A percentile compares a stretch with the other conserved stretches of the same genome.
Evolutionary conservation across 139 green algal genomes (phyloP).

Genomic region (Chlorella sorokiniana): DNA sequence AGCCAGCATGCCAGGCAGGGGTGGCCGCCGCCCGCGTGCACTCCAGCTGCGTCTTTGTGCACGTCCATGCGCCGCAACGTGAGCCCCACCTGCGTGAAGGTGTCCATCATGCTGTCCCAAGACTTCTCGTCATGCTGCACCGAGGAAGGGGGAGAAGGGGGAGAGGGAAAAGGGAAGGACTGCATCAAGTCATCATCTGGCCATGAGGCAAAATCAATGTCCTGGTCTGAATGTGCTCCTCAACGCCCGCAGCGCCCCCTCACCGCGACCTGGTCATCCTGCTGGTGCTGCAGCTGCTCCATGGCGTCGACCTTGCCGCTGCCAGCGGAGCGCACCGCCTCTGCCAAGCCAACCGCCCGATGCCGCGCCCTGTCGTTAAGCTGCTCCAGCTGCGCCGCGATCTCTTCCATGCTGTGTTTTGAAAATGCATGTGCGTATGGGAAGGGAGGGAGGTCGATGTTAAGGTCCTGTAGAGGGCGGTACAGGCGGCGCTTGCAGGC

Average conservation of each 20-base stretch:
- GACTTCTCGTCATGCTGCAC: neutral
- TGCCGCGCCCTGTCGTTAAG: slow-evolving; percentile 18
- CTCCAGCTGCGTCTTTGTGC: neutral
- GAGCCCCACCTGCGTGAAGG: slow-evolving; percentile 15
- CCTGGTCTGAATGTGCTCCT: no score
- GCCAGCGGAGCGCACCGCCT: slow-evolving; percentile 12
- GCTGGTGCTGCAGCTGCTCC: slow-evolving; percentile 26
- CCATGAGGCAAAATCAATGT: neutral
- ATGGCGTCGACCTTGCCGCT: neutral
- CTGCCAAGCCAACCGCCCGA: neutral
- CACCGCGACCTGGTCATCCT: slow-evolving; percentile 25
- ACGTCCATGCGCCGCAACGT: neutral
- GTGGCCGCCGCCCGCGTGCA: neutral
- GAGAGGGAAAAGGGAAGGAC: no score
- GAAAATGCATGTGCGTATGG: no score
- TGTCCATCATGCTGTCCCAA: slow-evolving; percentile 12
- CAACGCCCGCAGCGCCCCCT: neutral
- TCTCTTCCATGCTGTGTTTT: slow-evolving; percentile 14
- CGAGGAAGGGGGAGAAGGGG: no score
- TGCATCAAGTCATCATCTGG: neutral
- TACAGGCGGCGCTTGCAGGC: neutral
- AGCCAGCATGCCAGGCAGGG: neutral
- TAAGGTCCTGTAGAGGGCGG: neutral
- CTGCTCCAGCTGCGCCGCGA: slow-evolving; percentile 18
- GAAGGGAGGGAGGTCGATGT: neutral